These are phyloP conservation scores for Globisporangium paddicum DNA, from an alignment of 352 stramenopile genomes.

Conservation along the genomic window DNA sequence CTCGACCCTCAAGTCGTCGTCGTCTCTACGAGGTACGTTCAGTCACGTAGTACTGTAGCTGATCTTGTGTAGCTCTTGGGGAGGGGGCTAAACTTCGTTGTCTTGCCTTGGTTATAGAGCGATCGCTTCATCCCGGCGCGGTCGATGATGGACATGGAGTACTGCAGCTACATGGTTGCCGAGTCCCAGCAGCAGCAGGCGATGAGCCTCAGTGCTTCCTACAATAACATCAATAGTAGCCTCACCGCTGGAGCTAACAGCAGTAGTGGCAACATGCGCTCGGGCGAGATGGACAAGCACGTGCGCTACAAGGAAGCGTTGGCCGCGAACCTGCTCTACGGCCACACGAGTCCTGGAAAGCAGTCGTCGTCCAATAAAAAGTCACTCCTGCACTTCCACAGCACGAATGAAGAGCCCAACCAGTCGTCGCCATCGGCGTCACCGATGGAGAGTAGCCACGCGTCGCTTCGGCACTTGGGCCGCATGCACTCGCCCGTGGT, in stretches of 20 bases:
- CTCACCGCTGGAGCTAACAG: neutral
- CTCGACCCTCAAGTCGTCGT: neutral
- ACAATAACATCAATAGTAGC: neutral
- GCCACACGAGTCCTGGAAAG: slow-evolving; percentile 7
- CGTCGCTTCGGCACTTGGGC: slow-evolving; percentile 17
- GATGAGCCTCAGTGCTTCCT: neutral
- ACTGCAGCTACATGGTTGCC: slow-evolving; percentile 33
- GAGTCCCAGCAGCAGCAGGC: slow-evolving; percentile 3
- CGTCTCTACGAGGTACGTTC: slow-evolving; percentile 17
- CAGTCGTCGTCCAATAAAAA: slow-evolving; percentile 13
- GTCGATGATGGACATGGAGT: slow-evolving; percentile 38
- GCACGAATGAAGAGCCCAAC: neutral
- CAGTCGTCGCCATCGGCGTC: neutral
- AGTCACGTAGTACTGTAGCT: neutral
- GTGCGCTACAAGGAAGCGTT: slow-evolving; percentile 28
- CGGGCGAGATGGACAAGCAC: slow-evolving; percentile 25
- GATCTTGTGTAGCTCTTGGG: neutral
- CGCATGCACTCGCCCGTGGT: neutral
- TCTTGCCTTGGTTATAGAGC: slow-evolving; percentile 17
- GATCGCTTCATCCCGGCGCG: slow-evolving; percentile 46
- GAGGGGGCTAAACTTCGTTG: neutral
- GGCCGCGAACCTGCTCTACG: slow-evolving; percentile 28
- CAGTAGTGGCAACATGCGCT: neutral
- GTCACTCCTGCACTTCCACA: slow-evolving; percentile 24
- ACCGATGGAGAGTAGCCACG: slow-evolving; percentile 4